Evolutionary conservation across 2,329 filamentous ascomycete genomes (phyloP).

Genomic region (Cordyceps fumosorosea): DNA sequence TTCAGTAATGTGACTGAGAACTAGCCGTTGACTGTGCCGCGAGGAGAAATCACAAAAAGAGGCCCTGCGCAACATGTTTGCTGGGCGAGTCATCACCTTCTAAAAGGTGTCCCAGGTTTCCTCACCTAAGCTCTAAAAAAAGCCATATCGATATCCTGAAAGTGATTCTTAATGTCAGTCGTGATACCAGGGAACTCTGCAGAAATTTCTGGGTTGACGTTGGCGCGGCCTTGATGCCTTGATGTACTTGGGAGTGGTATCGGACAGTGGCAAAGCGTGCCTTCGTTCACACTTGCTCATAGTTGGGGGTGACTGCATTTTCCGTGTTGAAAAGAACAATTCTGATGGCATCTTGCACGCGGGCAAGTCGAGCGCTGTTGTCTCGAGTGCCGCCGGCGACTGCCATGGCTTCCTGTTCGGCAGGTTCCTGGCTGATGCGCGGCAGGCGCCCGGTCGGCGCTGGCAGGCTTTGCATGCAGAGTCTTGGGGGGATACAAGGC

Average conservation of each 20-base stretch:
- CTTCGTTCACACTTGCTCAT: not conserved
- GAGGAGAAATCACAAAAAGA: too few species aligned
- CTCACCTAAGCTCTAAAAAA: not conserved
- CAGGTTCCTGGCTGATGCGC: not conserved
- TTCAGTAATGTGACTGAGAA: too few species aligned
- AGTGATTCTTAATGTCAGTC: not conserved
- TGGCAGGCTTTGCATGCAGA: not conserved
- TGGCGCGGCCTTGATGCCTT: not conserved
- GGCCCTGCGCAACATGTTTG: too few species aligned
- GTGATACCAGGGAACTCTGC: not conserved
- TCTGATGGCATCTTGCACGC: not conserved
- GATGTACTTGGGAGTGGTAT: not conserved
- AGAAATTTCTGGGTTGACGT: not conserved
- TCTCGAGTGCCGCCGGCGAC: not conserved
- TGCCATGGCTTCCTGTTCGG: not conserved
- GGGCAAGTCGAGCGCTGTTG: not conserved
- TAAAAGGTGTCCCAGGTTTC: not conserved
- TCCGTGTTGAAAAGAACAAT: not conserved
- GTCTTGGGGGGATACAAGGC: not conserved
- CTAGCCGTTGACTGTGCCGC: too few species aligned
- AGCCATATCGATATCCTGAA: not conserved
- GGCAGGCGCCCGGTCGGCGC: not conserved
- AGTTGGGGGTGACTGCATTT: not conserved
- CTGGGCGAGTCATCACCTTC: not conserved
- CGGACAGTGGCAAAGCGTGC: not conserved